Evolutionary conservation across 805 yeast species (phyloP).

Genomic region (Candida ponderosae): DNA sequence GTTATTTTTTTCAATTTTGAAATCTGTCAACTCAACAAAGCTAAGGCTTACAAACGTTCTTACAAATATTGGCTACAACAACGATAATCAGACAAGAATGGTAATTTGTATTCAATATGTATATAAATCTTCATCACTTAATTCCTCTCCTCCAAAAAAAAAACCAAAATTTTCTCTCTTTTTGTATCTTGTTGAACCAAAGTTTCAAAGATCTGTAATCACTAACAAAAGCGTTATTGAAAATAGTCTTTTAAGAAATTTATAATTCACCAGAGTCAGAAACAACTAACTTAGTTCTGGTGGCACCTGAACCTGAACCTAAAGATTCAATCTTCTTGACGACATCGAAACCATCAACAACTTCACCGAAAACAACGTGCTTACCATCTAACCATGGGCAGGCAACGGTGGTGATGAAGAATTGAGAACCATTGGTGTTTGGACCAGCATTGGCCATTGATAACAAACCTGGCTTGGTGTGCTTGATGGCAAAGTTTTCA

Average conservation of each 20-base stretch:
- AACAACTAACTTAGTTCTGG: conserved; percentile 59
- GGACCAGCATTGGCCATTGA: conserved; percentile 99
- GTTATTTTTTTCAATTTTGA: no score
- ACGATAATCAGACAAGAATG: no score
- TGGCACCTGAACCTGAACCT: conserved; percentile 70
- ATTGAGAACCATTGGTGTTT: conserved; percentile 96
- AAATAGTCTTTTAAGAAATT: conserved; percentile 2
- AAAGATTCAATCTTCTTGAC: conserved; percentile 76
- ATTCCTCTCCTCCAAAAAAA: no score
- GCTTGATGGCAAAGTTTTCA: conserved; percentile 68
- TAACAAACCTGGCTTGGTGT: conserved; percentile 73
- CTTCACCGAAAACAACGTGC: conserved; percentile 95
- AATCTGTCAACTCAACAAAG: no score
- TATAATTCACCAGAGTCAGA: conserved; percentile 43
- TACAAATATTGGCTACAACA: no score
- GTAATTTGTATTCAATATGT: no score
- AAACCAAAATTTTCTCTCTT: no score
- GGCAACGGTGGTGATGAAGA: conserved; percentile 87
- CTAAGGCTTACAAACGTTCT: no score
- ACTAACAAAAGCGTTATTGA: no score
- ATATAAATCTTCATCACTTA: no score
- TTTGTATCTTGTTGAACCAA: no score
- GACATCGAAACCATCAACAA: conserved; percentile 74
- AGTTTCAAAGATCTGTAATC: no score
- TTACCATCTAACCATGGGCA: conserved; percentile 88